Percentiles rank a stretch among this genome's conserved stretches.
These are phyloP conservation scores for Pythium monospermum DNA, from an alignment of 352 stramenopile species.

Conservation along the genomic window DNA sequence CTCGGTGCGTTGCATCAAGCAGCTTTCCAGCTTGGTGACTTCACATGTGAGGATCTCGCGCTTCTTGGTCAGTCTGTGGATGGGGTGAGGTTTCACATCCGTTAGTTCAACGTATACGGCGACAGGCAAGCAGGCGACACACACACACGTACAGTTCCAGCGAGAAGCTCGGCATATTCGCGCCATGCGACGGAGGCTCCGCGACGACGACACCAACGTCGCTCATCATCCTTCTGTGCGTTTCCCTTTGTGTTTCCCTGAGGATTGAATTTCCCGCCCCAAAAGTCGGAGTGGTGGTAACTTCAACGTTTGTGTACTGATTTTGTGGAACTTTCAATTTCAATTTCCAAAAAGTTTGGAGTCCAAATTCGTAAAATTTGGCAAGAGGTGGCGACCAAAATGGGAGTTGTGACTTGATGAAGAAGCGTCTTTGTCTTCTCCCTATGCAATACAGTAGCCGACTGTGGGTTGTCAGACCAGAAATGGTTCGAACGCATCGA, in stretches of 20 bases:
- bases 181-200: slow-evolving; percentile 23
- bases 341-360: neutral
- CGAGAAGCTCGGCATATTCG: slow-evolving; percentile 18
- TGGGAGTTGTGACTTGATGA: neutral
- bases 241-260: neutral
- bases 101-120: neutral
- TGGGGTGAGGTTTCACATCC: neutral
- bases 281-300: too few relatives aligned
- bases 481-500: neutral
- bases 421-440: neutral
- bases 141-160: slow-evolving; percentile 1
- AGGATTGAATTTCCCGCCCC: slow-evolving; percentile 1
- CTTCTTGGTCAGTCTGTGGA: slow-evolving; percentile 39
- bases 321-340: too few relatives aligned
- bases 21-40: slow-evolving; percentile 26
- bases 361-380: neutral
- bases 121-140: too few relatives aligned
- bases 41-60: slow-evolving; percentile 34
- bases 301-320: too few relatives aligned
- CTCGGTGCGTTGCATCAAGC: slow-evolving; percentile 28
- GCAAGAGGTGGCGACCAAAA: too few relatives aligned
- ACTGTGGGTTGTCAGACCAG: neutral
- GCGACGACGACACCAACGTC: neutral
- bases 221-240: neutral
- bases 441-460: neutral